A percentile compares a stretch with the other conserved stretches of the same genome.
These are phyloP conservation scores for Aphanocladium album DNA, from an alignment of 2,329 filamentous ascomycete species.

Conservation along the genomic window DNA sequence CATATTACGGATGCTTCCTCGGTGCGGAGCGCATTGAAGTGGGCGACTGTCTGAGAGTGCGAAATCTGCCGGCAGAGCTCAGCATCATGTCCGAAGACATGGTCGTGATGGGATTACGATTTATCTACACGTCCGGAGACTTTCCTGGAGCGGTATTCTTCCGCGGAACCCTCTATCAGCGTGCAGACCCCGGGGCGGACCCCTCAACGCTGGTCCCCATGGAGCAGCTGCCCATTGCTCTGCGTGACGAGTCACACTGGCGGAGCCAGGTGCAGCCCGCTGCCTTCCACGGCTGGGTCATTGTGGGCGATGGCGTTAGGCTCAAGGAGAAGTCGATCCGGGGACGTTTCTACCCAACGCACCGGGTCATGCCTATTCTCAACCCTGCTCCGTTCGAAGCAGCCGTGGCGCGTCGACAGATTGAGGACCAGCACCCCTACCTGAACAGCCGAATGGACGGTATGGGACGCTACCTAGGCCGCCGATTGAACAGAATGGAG, in stretches of 20 bases:
- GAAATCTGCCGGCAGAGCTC: constrained; percentile 33
- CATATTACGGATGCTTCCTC: constrained; percentile 45
- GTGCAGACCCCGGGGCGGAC: constrained; percentile 24
- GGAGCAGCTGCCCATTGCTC: constrained; percentile 36
- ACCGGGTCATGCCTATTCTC: constrained; percentile 47
- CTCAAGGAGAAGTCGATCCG: constrained; percentile 44
- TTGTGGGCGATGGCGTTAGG: constrained; percentile 41
- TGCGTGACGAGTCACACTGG: constrained; percentile 37
- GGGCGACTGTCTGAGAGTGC: constrained; percentile 45
- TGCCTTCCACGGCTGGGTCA: constrained; percentile 32
- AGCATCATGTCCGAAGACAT: constrained; percentile 25
- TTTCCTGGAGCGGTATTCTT: constrained; percentile 34
- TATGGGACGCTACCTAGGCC: constrained; percentile 35
- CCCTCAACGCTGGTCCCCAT: constrained; percentile 26
- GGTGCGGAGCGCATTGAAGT: constrained; percentile 46
- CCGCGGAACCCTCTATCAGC: constrained; percentile 36
- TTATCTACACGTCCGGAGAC: constrained; percentile 34
- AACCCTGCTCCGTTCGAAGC: constrained; percentile 34
- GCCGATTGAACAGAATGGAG: constrained; percentile 35
- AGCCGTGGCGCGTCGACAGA: constrained; percentile 31
- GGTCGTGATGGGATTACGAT: constrained; percentile 33
- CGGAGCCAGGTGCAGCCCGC: constrained; percentile 30
- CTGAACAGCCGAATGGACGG: constrained; percentile 51
- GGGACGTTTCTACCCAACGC: constrained; percentile 56
- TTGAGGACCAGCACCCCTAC: constrained; percentile 42